Evolutionary conservation across 805 yeast species (phyloP).

Genomic region (Saturnispora sanitii): DNA sequence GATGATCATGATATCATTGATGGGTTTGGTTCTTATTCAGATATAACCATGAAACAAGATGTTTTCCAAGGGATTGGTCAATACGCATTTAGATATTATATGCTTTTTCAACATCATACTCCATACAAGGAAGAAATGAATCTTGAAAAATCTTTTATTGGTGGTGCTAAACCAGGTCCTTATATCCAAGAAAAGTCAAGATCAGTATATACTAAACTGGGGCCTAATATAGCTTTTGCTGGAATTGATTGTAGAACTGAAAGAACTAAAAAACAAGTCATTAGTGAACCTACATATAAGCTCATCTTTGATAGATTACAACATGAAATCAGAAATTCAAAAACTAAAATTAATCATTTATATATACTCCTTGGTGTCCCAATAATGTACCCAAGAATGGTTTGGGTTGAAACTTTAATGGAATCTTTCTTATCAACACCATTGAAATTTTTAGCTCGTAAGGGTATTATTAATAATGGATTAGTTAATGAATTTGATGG

Average conservation of each 20-base stretch:
- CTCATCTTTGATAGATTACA: slow-evolving; percentile 49
- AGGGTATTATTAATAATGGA: slow-evolving; percentile 57
- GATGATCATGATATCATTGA: slow-evolving; percentile 97
- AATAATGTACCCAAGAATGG: slow-evolving; percentile 86
- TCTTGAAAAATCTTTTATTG: slow-evolving; percentile 50
- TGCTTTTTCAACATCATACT: slow-evolving; percentile 86
- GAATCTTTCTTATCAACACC: slow-evolving; percentile 56
- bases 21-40: slow-evolving; percentile 85
- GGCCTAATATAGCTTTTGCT: slow-evolving; percentile 57
- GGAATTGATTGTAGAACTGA: slow-evolving; percentile 95
- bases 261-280: slow-evolving; percentile 52
- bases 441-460: slow-evolving; percentile 46
- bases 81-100: slow-evolving; percentile 74
- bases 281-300: slow-evolving; percentile 47
- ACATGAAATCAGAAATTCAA: slow-evolving; percentile 40
- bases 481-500: slow-evolving; percentile 90
- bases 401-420: slow-evolving; percentile 76
- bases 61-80: slow-evolving; percentile 67
- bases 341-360: slow-evolving; percentile 60
- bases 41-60: slow-evolving; percentile 60
- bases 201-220: slow-evolving; percentile 64
- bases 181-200: slow-evolving; percentile 59
- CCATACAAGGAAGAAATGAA: slow-evolving; percentile 34
- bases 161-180: slow-evolving; percentile 50
- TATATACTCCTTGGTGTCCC: slow-evolving; percentile 88